phyloP scores from a whole-genome alignment of 805 yeast species.

The Komagataella kurtzmanii region DNA sequence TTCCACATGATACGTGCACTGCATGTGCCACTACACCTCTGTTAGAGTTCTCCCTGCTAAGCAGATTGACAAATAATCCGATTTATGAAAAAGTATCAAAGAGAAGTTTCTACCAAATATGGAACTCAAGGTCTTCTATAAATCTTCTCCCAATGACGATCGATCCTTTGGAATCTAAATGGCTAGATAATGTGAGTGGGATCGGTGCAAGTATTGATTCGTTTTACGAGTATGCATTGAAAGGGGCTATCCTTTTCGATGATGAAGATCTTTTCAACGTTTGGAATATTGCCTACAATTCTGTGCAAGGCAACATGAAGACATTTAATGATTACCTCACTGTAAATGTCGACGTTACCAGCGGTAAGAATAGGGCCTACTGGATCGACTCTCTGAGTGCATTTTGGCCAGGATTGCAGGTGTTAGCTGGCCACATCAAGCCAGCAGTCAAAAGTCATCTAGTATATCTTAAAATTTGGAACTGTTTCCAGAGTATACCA shows the following conservation, averaged over 20 bases:
- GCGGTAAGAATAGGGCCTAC: slow-evolving; percentile 33
- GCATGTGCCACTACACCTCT: slow-evolving; percentile 83
- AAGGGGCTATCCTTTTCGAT: slow-evolving; percentile 61
- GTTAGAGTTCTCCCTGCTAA: slow-evolving; percentile 66
- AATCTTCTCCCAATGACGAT: slow-evolving; percentile 71
- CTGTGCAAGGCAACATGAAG: slow-evolving; percentile 41
- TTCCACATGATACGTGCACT: slow-evolving; percentile 60
- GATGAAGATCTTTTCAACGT: slow-evolving; percentile 35
- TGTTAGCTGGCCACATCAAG: slow-evolving; percentile 57
- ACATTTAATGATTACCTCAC: slow-evolving; percentile 30
- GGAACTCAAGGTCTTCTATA: slow-evolving; percentile 50
- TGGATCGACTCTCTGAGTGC: slow-evolving; percentile 88
- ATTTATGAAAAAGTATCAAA: slow-evolving; percentile 52
- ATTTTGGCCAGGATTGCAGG: slow-evolving; percentile 80
- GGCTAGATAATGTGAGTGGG: slow-evolving; percentile 56
- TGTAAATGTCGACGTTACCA: slow-evolving; percentile 38
- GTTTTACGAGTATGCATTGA: slow-evolving; percentile 78
- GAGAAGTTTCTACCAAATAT: slow-evolving; percentile 51
- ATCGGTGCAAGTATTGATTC: slow-evolving; percentile 90
- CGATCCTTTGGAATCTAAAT: slow-evolving; percentile 39
- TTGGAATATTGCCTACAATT: slow-evolving; percentile 47
- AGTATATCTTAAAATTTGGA: slow-evolving; percentile 66
- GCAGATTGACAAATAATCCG: slow-evolving; percentile 61
- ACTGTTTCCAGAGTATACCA: slow-evolving; percentile 67
- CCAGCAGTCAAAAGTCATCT: slow-evolving; percentile 53